Evolutionary conservation across 106 monocot genomes (phyloP), one percentile per base, ranked within the genome.

Genomic region (Dioscorea zingiberensis): DNA sequence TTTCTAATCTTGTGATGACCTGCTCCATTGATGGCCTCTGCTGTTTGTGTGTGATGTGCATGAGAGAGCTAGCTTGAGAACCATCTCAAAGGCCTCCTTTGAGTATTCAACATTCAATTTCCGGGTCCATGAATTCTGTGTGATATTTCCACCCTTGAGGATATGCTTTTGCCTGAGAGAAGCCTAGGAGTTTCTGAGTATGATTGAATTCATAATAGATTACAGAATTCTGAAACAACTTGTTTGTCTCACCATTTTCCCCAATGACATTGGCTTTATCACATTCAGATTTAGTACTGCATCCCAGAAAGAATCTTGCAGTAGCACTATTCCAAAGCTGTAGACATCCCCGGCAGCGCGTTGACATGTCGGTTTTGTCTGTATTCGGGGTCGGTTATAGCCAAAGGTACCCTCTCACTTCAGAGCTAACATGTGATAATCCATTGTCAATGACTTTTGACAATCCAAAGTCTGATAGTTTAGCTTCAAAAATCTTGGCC

Each of bases 391-490:
- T 80, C 80, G 9, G 80, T n/a, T 76, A 19, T 80, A 77, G 47
- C 84, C 85, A 46, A 77, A 81, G 27, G 80, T 81, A 5, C 77
- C n/a, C 81, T 63, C 81, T 64, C 25, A 80, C 80, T 74, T 80
- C 85, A 11, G 85, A 85, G 74, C 81, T 77, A 18, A 85, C 71
- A 23, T 85, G 58, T 24, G 85, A 85, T 2, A 69, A 68, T 1
- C 77, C 85, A 2, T 62, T 4, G 27, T 80, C 80, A 26, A 85
- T 81, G 4, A 74, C 58, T 69, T 68, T 85, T 0, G 81, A 81
- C 51, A 85, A 66, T n/a, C 85, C 81, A 22, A 85, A 78, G 38
- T 85, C 85, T 12, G 81, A 81, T 32, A 81, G 63, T 48, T 77
- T 85, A 1, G 81, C 81, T 71, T 85, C 84, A 17, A 84, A 80